Evolutionary conservation across 2,329 filamentous ascomycete genomes (phyloP).

Genomic region (Colletotrichum sp.): DNA sequence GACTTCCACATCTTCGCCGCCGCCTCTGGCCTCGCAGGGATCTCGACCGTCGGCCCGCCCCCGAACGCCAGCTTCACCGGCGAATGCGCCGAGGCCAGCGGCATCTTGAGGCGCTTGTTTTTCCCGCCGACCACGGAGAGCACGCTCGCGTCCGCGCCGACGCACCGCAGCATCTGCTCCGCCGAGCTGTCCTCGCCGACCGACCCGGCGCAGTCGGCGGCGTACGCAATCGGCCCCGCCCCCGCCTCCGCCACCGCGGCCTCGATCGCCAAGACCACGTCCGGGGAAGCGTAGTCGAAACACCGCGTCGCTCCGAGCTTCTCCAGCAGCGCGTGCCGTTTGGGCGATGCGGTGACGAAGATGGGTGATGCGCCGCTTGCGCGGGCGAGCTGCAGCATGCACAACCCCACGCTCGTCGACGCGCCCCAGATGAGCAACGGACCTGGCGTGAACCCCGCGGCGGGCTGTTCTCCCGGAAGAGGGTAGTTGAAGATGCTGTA

Average conservation of each 20-base stretch:
- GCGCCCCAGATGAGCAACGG: conserved; percentile 43
- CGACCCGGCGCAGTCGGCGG: conserved; percentile 6
- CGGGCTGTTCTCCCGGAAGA: neutral
- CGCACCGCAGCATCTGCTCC: neutral
- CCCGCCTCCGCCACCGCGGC: neutral
- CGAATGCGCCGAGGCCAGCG: neutral
- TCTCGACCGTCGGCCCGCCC: neutral
- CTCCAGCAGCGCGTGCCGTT: conserved; percentile 34
- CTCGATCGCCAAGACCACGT: neutral
- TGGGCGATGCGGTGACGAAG: conserved; percentile 34
- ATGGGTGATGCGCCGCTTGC: conserved; percentile 34
- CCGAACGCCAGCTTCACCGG: neutral
- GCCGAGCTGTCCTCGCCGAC: neutral
- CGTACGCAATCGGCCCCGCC: conserved; percentile 1
- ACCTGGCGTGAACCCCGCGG: conserved; percentile 6
- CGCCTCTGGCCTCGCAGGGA: neutral
- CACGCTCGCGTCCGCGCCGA: neutral
- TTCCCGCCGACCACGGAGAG: neutral
- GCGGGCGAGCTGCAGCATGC: conserved; percentile 38
- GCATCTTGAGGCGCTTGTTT: neutral
- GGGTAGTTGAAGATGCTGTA: conserved; percentile 23
- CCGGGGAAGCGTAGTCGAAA: conserved; percentile 35
- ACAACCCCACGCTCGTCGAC: conserved; percentile 35
- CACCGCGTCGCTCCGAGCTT: conserved; percentile 35
- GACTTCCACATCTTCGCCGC: neutral